Percentiles rank a stretch among this genome's conserved stretches.
These are phyloP conservation scores for Cyclotella atomus DNA, from an alignment of 108 stramenopile species.

Conservation along the genomic window DNA sequence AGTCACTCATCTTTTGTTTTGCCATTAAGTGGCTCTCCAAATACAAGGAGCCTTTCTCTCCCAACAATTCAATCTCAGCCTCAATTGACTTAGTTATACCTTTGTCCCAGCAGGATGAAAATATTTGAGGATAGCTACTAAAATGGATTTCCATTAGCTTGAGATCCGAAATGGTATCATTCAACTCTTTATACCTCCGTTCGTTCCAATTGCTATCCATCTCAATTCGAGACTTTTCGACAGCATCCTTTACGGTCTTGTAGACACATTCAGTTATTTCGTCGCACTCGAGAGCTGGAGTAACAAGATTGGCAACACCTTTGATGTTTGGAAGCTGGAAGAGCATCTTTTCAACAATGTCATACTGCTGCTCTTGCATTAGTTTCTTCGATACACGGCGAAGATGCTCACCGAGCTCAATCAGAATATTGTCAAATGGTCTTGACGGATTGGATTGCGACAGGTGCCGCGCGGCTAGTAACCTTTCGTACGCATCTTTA, in stretches of 20 bases:
- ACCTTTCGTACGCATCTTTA: constrained; percentile 52
- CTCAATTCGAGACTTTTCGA: constrained; percentile 50
- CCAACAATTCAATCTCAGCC: constrained; percentile 48
- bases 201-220: constrained; percentile 54
- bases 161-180: constrained; percentile 52
- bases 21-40: constrained; percentile 43
- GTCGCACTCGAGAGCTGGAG: constrained; percentile 43
- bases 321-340: constrained; percentile 43
- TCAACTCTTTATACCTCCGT: constrained; percentile 61
- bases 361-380: constrained; percentile 57
- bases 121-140: constrained; percentile 52
- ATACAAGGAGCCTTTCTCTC: constrained; percentile 38
- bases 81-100: constrained; percentile 54
- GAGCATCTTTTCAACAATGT: constrained; percentile 40
- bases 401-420: constrained; percentile 30
- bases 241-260: constrained; percentile 42
- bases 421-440: constrained; percentile 52
- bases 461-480: constrained; percentile 21
- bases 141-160: constrained; percentile 58
- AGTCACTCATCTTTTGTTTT: constrained; percentile 49
- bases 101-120: constrained; percentile 56
- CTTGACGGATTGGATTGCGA: neutral
- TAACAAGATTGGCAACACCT: constrained; percentile 52
- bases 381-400: constrained; percentile 19
- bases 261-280: constrained; percentile 27